Conservation (phyloP, 441 rosid genomes). For the Hypseocharis bilobata region DNA sequence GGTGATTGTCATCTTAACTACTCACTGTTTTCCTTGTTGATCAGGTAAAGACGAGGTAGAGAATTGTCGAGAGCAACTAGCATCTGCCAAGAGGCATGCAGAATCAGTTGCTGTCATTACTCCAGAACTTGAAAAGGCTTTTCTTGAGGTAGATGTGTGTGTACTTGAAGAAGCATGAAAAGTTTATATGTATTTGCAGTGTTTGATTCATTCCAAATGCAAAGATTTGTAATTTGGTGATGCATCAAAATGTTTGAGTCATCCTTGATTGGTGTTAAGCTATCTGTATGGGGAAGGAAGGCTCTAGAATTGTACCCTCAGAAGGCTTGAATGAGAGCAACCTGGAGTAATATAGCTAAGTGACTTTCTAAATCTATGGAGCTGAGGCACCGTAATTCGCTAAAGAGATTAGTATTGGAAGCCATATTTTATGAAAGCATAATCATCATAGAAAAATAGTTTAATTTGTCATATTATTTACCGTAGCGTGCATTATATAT, state of each 20-base stretch:
- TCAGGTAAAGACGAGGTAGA: slow-evolving; percentile 63
- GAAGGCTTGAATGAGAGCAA: background rate
- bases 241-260: background rate
- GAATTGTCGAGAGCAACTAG: slow-evolving; percentile 38
- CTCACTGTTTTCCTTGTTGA: slow-evolving; percentile 11
- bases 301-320: background rate
- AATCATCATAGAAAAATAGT: background rate
- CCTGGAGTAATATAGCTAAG: too few relatives aligned
- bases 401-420: background rate
- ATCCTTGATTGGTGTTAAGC: background rate
- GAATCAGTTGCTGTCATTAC: slow-evolving; percentile 71
- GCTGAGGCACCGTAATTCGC: background rate
- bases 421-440: background rate
- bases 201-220: background rate
- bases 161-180: background rate
- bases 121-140: slow-evolving; percentile 64
- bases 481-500: background rate
- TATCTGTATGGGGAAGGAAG: background rate
- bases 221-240: background rate
- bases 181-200: background rate
- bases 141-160: slow-evolving; percentile 42
- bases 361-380: too few relatives aligned
- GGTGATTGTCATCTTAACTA: slow-evolving; percentile 1
- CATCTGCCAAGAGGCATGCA: slow-evolving; percentile 69
- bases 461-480: background rate